phyloP scores from a whole-genome alignment of 2,329 filamentous ascomycete species.

The Penicillium sp. region DNA sequence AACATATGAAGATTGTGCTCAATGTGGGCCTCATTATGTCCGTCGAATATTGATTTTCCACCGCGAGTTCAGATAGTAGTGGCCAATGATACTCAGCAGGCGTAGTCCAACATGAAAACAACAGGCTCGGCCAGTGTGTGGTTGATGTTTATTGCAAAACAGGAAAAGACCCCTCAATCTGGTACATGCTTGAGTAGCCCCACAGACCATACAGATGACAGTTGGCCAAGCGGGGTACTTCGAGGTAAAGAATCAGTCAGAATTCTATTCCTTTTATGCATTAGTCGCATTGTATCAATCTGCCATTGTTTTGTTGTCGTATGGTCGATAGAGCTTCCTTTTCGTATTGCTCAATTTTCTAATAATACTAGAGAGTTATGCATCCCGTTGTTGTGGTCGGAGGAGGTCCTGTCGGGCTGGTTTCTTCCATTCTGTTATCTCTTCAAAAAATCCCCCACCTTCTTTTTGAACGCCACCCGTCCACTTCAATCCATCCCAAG shows the following conservation, averaged over 20 bases:
- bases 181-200: neutral
- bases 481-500: slow-evolving; percentile 36
- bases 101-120: neutral
- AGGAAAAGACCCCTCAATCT: neutral
- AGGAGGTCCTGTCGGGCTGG: slow-evolving; percentile 30
- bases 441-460: slow-evolving; percentile 26
- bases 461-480: slow-evolving; percentile 32
- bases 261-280: neutral
- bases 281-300: neutral
- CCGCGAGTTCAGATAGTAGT: neutral
- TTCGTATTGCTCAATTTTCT: neutral
- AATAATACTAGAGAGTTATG: neutral
- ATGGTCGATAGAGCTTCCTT: neutral
- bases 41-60: rapidly evolving
- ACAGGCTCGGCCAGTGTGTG: neutral
- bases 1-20: neutral
- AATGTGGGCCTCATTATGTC: neutral
- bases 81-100: neutral
- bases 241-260: neutral
- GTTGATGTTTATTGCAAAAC: neutral
- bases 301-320: neutral
- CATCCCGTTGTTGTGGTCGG: neutral
- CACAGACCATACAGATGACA: neutral
- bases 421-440: slow-evolving; percentile 32
- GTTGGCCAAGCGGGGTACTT: neutral